Evolutionary conservation across 2,329 filamentous ascomycete genomes (phyloP), one percentile per base, ranked within the genome.

Genomic region (Alternaria sp.): DNA sequence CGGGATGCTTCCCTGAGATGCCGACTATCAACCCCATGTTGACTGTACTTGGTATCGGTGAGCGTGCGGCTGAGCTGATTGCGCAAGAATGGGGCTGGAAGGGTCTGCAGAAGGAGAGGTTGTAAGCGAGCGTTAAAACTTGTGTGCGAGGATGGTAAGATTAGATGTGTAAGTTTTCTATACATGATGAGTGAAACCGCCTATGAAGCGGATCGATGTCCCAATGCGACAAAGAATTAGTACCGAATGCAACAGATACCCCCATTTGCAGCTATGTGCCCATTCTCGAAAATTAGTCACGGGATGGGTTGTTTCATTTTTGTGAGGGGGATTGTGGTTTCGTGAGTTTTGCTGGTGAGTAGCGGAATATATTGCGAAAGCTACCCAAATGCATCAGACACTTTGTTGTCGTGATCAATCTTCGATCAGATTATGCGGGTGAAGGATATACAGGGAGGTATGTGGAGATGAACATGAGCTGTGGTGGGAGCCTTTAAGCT

Each of bases 21-120:
- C 85, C 91, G 46, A 91, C 87, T 55, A 90, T 95, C 77, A 97
- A 97, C 82, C 93, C 92, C 60, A 95, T 97, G 93, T 82, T 97
- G 74, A 97, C 93, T 1, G 93, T 97, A 5, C 80, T 97, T 74
- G 90, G 88, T 54, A 87, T 96, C 71, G 93, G 92, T 8, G 93
- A 97, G 86, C 86, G 91, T 59, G 90, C 89, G 6, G 93, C 93
- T 0, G 93, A 97, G 84, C 79, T 97, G 78, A 90, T 97, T 75
- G 90, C 90, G 30, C 85, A 89, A 75, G 88, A 92, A 67, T 91
- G 87, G 60, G 87, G 88, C 20, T 90, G 88, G 88, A 87, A 82
- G 75, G 84, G 84, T 62, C 75, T 84, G 72, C 81, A 86, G 78
- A 81, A 75, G 77, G 80, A 85, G 72, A 85, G 79, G 74, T 78